These are phyloP conservation scores for Boletus coccyginus DNA, from an alignment of 768 basidiomycete species.

Conservation along the genomic window DNA sequence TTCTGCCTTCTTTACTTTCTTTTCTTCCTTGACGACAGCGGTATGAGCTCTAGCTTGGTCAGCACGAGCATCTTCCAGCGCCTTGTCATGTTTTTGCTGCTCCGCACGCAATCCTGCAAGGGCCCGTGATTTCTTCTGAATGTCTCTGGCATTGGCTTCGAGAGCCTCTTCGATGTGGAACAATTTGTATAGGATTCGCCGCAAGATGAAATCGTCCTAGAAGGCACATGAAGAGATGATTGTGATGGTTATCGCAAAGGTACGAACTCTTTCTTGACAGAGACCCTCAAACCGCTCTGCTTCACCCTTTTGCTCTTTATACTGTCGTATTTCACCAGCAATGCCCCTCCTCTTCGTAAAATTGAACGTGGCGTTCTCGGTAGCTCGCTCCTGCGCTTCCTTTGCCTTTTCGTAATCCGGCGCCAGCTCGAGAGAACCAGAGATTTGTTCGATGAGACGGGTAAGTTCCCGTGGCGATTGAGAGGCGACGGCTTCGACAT, in stretches of 20 bases:
- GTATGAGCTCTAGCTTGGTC: conserved; percentile 79
- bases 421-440: conserved; percentile 88
- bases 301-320: conserved; percentile 94
- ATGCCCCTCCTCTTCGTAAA: conserved; percentile 94
- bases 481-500: conserved; percentile 96
- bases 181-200: conserved; percentile 81
- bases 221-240: conserved; percentile 3
- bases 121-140: conserved; percentile 71
- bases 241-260: not conserved
- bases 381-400: conserved; percentile 82
- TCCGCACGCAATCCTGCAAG: conserved; percentile 67
- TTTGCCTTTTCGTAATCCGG: conserved; percentile 88
- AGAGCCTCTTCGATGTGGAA: conserved; percentile 88
- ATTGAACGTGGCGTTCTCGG: conserved; percentile 92
- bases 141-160: conserved; percentile 63
- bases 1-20: conserved; percentile 85
- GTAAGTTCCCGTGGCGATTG: conserved; percentile 91
- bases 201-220: conserved; percentile 80
- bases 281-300: conserved; percentile 84
- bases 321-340: conserved; percentile 93
- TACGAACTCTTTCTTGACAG: conserved; percentile 65
- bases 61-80: conserved; percentile 68
- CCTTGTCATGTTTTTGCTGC: conserved; percentile 67
- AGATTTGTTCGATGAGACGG: conserved; percentile 91
- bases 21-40: conserved; percentile 79